Evolutionary conservation across 345 rosid species (phyloP), one percentile per base, ranked within the genome.

Genomic region (Salix brachista): DNA sequence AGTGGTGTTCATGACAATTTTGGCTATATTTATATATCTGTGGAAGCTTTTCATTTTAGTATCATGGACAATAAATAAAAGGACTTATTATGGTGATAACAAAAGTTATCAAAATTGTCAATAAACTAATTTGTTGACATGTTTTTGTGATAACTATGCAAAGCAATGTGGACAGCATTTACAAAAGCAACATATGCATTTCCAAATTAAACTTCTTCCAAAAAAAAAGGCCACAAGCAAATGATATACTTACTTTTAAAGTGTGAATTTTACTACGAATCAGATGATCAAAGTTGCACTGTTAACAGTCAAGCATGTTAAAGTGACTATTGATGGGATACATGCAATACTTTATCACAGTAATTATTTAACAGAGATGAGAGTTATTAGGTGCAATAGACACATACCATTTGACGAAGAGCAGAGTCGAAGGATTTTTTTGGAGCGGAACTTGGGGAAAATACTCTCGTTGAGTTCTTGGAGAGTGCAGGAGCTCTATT

Each of bases 391-490:
- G 64, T 26, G 18, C 77, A 73, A 5, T 11, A 61, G 65, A 34
- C 52, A 74, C 70, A 80, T 93, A 95, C 98, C 99, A 84, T 84
- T 88, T 89, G 99, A 73, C 90, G 97, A 79, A 89, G 83, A 75
- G 88, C 90, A 69, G 92, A 82, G 79, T 93, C 97, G 66, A 86
- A 87, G 64, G 90, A 87, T 79, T 88, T 90, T 84, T 92, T 96
- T 17, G 99, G 96, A 81, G 96, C 97, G 73, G 95, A 90, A 84
- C 89, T 85, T 44, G 97, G 88, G 25, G 97, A 89, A 46, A 77
- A 56, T 71, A 86, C 77, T 80, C 81, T 87, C 21, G 84, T 34
- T 41, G 91, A 75, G 78, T 87, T 91, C 88, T 89, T 93, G 32
- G 92, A 87, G 74, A 91, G 79, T 65, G 87, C 85, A 46, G 88